A percentile compares a stretch with the other conserved stretches of the same genome.
Conservation (phyloP, 176 grass and related monocot species). For the Aegilops longissima region DNA sequence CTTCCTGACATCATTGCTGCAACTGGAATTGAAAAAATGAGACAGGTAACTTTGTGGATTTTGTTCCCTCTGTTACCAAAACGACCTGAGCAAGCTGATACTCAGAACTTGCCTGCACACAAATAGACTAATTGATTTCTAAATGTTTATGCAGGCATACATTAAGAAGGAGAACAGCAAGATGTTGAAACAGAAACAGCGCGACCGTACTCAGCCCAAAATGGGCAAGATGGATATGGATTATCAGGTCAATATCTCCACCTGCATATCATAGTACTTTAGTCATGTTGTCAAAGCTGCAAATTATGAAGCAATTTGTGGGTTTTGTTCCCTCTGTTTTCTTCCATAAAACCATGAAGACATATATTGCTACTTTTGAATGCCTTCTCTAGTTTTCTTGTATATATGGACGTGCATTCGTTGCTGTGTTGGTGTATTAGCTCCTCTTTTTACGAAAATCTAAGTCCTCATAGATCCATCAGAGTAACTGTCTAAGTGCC, state of each 20-base stretch:
- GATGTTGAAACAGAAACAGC: conserved; percentile 91
- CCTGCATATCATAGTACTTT: neutral
- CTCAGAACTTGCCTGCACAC: neutral
- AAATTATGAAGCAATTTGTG: no score
- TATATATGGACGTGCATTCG: no score
- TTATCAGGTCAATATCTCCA: neutral
- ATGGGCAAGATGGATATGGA: conserved; percentile 51
- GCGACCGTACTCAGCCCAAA: conserved; percentile 89
- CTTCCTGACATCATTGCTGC: conserved; percentile 85
- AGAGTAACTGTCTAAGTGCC: no score
- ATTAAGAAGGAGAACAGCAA: conserved; percentile 99
- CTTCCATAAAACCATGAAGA: no score
- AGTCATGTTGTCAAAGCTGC: neutral
- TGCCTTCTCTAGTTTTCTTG: no score
- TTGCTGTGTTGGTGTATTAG: no score
- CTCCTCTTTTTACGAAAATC: no score
- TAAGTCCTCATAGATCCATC: no score
- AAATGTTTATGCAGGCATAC: conserved; percentile 66
- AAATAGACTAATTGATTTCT: neutral
- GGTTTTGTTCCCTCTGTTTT: no score
- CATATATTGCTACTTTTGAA: no score
- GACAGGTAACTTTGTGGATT: neutral
- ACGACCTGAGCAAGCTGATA: neutral
- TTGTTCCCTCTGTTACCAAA: neutral
- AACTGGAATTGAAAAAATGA: neutral